Conservation (phyloP, 768 basidiomycete genomes). For the Filobasidium wieringae region DNA sequence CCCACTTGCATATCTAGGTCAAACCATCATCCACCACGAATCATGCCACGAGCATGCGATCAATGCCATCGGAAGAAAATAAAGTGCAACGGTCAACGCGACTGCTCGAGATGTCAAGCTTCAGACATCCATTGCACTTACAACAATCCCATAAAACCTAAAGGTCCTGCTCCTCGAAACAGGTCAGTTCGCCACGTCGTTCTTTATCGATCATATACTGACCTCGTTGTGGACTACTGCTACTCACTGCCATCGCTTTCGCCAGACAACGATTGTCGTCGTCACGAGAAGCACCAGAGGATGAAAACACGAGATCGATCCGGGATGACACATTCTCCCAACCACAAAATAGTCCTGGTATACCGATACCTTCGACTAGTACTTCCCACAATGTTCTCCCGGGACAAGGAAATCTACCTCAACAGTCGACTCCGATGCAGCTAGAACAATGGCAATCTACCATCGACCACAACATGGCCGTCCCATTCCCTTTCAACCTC, state of each 20-base stretch:
- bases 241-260: neutral
- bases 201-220: no score
- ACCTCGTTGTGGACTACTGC: no score
- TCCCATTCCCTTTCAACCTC: no score
- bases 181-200: slow-evolving; percentile 7
- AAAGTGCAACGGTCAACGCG: slow-evolving; percentile 18
- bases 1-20: no score
- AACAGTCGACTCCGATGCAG: no score
- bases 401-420: no score
- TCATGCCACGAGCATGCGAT: slow-evolving; percentile 20
- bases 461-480: no score
- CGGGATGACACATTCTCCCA: neutral
- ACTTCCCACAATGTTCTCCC: no score
- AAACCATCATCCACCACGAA: no score
- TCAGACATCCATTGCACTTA: slow-evolving; percentile 15
- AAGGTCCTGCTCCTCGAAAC: slow-evolving; percentile 20
- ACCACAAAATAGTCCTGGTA: neutral
- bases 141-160: slow-evolving; percentile 18
- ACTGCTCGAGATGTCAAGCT: slow-evolving; percentile 16
- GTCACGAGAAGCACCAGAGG: neutral
- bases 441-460: no score
- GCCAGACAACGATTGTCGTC: neutral
- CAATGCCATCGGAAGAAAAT: slow-evolving; percentile 22
- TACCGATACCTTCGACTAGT: no score
- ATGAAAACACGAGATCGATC: neutral